phyloP scores from a whole-genome alignment of 176 grass and related monocot genomes.

The Cocos nucifera region DNA sequence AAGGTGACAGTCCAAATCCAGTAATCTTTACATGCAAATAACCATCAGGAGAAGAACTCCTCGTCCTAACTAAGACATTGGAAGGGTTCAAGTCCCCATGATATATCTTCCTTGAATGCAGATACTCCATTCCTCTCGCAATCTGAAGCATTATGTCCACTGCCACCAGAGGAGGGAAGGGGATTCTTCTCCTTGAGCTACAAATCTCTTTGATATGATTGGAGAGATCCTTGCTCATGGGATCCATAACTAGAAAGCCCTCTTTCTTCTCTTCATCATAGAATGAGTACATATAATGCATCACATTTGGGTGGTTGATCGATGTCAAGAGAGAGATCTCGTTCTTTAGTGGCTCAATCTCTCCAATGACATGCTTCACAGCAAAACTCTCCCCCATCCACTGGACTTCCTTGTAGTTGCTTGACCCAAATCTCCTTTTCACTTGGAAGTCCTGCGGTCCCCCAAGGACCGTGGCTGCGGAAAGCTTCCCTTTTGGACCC shows the following conservation, averaged over 20 bases:
- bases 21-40: conserved; percentile 73
- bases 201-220: conserved; percentile 57
- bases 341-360: conserved; percentile 19
- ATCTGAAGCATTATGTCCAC: conserved; percentile 90
- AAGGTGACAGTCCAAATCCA: conserved; percentile 33
- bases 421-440: conserved; percentile 38
- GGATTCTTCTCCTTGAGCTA: conserved; percentile 38
- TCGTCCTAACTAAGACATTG: conserved; percentile 61
- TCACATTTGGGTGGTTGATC: conserved; percentile 59
- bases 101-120: conserved; percentile 58
- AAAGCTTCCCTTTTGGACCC: conserved; percentile 42
- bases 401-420: conserved; percentile 72
- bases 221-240: conserved; percentile 67
- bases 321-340: conserved; percentile 61
- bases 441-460: conserved; percentile 50
- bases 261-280: conserved; percentile 80
- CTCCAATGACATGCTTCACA: conserved; percentile 67
- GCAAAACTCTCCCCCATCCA: conserved; percentile 80
- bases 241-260: conserved; percentile 60
- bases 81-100: conserved; percentile 71
- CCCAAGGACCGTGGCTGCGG: conserved; percentile 43
- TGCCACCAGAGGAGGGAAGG: conserved; percentile 52
- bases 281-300: conserved; percentile 57
- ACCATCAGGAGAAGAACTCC: conserved; percentile 33
- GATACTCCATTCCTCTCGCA: conserved; percentile 80